Evolutionary conservation across 345 rosid species (phyloP).

Genomic region (Bruguiera parviflora): DNA sequence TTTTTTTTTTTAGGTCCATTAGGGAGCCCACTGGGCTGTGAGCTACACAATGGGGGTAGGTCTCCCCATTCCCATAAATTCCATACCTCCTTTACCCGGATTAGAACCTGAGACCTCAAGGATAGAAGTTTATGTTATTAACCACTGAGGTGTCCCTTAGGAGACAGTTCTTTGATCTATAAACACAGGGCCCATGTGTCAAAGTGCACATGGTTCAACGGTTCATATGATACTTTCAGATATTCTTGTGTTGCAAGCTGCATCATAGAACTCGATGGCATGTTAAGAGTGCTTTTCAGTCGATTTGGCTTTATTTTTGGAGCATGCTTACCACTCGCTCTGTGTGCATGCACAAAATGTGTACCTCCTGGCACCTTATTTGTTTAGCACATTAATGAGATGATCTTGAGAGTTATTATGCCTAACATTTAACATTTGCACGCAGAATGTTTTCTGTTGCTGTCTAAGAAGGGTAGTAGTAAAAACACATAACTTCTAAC

Average conservation of each 20-base stretch:
- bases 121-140: too few relatives aligned
- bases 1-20: too few relatives aligned
- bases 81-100: too few relatives aligned
- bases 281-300: background rate
- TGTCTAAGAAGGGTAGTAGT: background rate
- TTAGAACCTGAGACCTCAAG: too few relatives aligned
- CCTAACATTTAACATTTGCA: too few relatives aligned
- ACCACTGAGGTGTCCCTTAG: too few relatives aligned
- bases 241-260: background rate
- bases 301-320: background rate
- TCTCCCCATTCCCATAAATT: too few relatives aligned
- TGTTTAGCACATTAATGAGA: background rate
- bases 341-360: background rate
- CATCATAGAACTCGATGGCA: background rate
- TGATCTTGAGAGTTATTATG: background rate
- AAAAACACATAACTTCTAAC: too few relatives aligned
- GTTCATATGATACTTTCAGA: background rate
- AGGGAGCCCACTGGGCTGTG: too few relatives aligned
- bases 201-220: background rate
- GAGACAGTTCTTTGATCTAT: constrained; percentile 37
- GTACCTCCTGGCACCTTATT: background rate
- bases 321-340: background rate
- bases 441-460: background rate
- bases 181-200: background rate
- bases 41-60: too few relatives aligned